Evolutionary conservation across 1,284 basidiomycete genomes (phyloP), one percentile per base, ranked within the genome.

Genomic region (Puccinia triticina): DNA sequence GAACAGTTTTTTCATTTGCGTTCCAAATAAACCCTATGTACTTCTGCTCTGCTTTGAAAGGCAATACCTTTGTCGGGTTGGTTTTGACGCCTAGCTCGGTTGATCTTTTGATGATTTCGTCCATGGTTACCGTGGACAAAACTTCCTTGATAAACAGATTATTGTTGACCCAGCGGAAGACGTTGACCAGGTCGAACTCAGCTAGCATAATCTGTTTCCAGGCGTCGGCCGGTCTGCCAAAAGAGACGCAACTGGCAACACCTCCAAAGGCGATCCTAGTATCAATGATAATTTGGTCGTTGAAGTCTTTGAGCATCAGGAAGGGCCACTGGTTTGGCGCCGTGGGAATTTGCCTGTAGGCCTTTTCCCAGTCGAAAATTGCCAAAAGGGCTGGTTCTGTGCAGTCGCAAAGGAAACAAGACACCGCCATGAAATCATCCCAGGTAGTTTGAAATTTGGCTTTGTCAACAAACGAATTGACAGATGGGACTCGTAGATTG

Each of bases 391-490:
- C 29, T 3, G 29, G 29, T 66, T 40, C n/a, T 16, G 64, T 34
- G 21, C 43, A 26, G 29, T 67, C 11, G 7, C 26, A 26, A 7
- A 67, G 43, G 29, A 67, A 34, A 10, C 32, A 26, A 3, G 64
- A 21, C 7, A 67, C 64, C 11, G 16, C 21, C 12, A 26, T 32
- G 29, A 67, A 67, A 34, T 67, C 29, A 12, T 67, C 64, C 64
- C 64, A 67, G 21, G 64, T 37, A 4, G 64, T 67, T 7, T 67
- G 7, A 11, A 37, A 67, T 5, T 67, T 32, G 34, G 7, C n/a
- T 32, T 67, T 67, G 64, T 67, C 29, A 0, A 67, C 11, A 29
- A 67, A 67, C 18, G 64, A 67, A 34, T 67, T 67, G 7, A 67
- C 64, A 7, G n/a, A 66, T 1, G n/a, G 61, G 14, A 29, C 29